Conservation (phyloP, 768 basidiomycete genomes). For the Tylopilus plumbeoviolaceoides region DNA sequence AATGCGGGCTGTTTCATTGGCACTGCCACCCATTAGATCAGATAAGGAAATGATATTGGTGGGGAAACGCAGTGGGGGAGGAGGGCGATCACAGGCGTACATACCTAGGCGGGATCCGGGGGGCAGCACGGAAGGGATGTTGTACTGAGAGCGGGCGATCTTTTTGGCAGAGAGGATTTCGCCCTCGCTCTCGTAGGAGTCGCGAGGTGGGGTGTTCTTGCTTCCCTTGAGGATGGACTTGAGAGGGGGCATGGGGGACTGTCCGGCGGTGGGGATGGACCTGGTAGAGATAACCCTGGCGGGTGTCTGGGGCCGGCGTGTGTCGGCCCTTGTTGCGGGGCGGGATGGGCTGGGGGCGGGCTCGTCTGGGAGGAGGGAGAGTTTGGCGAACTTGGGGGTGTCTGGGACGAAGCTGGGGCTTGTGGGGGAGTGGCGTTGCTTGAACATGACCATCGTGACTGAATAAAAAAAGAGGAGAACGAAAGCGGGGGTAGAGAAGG, state of each 20-base stretch:
- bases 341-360: conserved; percentile 10
- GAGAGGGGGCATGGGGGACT: conserved; percentile 19
- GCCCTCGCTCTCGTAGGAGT: conserved; percentile 30
- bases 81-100: conserved; percentile 1
- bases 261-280: conserved; percentile 20
- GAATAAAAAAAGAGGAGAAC: conserved; percentile 17
- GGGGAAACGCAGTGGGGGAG: not conserved
- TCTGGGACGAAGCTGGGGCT: conserved; percentile 16
- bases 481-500: conserved; percentile 1
- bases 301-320: conserved; percentile 20
- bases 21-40: conserved; percentile 27
- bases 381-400: conserved; percentile 21
- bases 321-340: conserved; percentile 13
- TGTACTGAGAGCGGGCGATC: conserved; percentile 17
- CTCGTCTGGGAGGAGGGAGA: conserved; percentile 14
- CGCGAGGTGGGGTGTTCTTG: conserved; percentile 7
- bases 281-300: conserved; percentile 11
- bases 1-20: conserved; percentile 40
- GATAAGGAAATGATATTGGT: conserved; percentile 20
- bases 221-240: conserved; percentile 31
- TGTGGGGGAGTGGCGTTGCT: conserved; percentile 9
- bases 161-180: conserved; percentile 23
- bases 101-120: conserved; percentile 26
- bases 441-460: conserved; percentile 30
- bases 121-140: conserved; percentile 19